phyloP scores from a whole-genome alignment of 73 alveolate genomes.

The Stentor coeruleus region DNA sequence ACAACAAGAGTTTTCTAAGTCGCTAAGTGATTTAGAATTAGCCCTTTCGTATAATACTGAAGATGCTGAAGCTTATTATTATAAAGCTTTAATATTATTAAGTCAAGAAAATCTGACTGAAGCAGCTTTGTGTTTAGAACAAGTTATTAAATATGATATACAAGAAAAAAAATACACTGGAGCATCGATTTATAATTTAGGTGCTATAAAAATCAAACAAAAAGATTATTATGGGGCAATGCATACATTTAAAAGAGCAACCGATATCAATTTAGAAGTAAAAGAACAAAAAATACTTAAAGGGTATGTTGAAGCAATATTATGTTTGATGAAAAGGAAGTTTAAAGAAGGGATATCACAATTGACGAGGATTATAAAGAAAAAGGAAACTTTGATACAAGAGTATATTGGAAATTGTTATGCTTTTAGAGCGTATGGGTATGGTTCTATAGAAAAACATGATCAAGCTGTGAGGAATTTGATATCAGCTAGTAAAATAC shows the following conservation, averaged over 20 bases:
- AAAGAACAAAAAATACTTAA: conserved; percentile 34
- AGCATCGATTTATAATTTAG: conserved; percentile 39
- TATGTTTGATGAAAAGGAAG: conserved; percentile 50
- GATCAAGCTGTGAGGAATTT: conserved; percentile 43
- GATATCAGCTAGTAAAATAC: conserved; percentile 21
- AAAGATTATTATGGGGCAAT: conserved; percentile 52
- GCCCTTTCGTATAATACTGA: conserved; percentile 27
- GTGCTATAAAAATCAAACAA: conserved; percentile 39
- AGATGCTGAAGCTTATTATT: conserved; percentile 44
- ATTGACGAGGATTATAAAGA: conserved; percentile 28
- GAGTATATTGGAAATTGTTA: conserved; percentile 45
- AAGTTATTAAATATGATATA: conserved; percentile 33
- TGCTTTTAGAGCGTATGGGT: conserved; percentile 52
- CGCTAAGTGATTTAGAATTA: conserved; percentile 48
- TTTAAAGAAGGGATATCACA: conserved; percentile 37
- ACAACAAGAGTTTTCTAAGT: conserved; percentile 38
- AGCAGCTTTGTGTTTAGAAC: conserved; percentile 42
- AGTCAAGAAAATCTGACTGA: conserved; percentile 31
- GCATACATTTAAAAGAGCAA: conserved; percentile 46
- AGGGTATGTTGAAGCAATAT: conserved; percentile 48
- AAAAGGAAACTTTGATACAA: conserved; percentile 28
- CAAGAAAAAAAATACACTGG: conserved; percentile 39
- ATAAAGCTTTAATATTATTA: conserved; percentile 40
- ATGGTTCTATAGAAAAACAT: conserved; percentile 41
- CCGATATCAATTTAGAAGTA: conserved; percentile 36